A percentile compares a stretch with the other conserved stretches of the same genome.
Evolutionary conservation across 2,329 filamentous ascomycete species (phyloP).

Genomic region (Arthrobotrys entomopaga): DNA sequence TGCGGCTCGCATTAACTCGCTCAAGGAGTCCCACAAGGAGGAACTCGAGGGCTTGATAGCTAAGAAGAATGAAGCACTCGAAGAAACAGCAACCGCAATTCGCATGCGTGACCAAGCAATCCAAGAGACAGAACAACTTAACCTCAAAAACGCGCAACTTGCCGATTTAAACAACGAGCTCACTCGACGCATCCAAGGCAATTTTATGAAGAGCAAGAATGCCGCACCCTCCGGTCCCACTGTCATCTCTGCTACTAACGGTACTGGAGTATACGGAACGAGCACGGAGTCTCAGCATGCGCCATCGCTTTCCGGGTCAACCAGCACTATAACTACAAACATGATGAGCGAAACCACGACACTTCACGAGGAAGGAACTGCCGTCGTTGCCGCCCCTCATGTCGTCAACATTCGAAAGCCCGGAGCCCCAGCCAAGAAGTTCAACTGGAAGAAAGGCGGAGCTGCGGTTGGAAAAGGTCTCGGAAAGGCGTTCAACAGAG

Average conservation of each 20-base stretch:
- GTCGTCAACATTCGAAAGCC: conserved; percentile 90
- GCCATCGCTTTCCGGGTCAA: conserved; percentile 53
- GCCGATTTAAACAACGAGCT: conserved; percentile 95
- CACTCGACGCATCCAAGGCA: conserved; percentile 90
- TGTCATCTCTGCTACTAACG: conserved; percentile 66
- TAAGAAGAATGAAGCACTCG: conserved; percentile 82
- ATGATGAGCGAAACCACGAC: conserved; percentile 59
- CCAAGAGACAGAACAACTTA: conserved; percentile 94
- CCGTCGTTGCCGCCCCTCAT: conserved; percentile 79
- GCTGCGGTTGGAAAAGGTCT: conserved; percentile 95
- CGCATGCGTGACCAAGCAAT: conserved; percentile 91
- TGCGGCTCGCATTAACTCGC: conserved; percentile 70
- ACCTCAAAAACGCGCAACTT: conserved; percentile 91
- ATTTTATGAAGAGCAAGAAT: conserved; percentile 82
- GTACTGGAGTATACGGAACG: conserved; percentile 59
- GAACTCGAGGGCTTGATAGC: conserved; percentile 90
- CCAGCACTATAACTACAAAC: conserved; percentile 59
- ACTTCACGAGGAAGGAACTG: conserved; percentile 74
- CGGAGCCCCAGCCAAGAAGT: conserved; percentile 85
- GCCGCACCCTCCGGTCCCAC: conserved; percentile 71
- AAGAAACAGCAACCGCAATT: conserved; percentile 83
- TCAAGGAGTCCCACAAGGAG: conserved; percentile 80
- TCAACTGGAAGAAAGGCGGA: conserved; percentile 98
- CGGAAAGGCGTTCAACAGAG: conserved; percentile 91
- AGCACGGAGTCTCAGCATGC: conserved; percentile 60